Evolutionary conservation across 352 stramenopile species (phyloP).

Genomic region (Phytophthora citricola): DNA sequence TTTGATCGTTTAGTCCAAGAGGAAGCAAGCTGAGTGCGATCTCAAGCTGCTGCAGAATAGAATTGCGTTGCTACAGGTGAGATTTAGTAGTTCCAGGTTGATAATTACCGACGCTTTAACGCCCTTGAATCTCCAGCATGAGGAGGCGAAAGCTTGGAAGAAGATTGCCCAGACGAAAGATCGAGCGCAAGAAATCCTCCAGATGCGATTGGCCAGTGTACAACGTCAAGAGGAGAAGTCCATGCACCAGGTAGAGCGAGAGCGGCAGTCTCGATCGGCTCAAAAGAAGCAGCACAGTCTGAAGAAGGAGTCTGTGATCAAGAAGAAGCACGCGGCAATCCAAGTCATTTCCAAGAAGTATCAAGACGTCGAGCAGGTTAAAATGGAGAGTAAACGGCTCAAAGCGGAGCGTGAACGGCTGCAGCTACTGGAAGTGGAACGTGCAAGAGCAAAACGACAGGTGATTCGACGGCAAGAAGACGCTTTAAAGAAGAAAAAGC

Average conservation of each 20-base stretch:
- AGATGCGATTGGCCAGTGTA: conserved; percentile 60
- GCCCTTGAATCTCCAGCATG: conserved; percentile 40
- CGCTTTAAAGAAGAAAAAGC: conserved; percentile 58
- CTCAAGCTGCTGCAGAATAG: conserved; percentile 78
- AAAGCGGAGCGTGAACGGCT: conserved; percentile 67
- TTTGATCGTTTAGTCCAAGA: conserved; percentile 48
- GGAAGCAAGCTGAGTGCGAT: conserved; percentile 80
- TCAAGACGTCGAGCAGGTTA: conserved; percentile 81
- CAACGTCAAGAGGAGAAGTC: conserved; percentile 58
- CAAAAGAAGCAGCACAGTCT: conserved; percentile 66
- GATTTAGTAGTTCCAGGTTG: background rate
- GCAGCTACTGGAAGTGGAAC: conserved; percentile 59
- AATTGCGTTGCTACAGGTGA: conserved; percentile 68
- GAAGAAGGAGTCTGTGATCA: conserved; percentile 79
- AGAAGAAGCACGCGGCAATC: conserved; percentile 78
- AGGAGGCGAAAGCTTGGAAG: conserved; percentile 80
- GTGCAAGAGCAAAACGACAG: conserved; percentile 62
- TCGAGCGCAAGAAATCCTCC: conserved; percentile 71
- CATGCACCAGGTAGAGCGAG: conserved; percentile 43
- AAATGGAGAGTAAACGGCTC: conserved; percentile 67
- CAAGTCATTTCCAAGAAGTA: conserved; percentile 80
- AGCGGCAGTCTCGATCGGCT: conserved; percentile 51
- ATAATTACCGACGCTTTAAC: background rate
- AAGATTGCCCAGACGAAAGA: conserved; percentile 85
- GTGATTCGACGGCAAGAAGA: conserved; percentile 65